phyloP scores from a whole-genome alignment of 495 filamentous ascomycete genomes.

The Neurospora sp. region DNA sequence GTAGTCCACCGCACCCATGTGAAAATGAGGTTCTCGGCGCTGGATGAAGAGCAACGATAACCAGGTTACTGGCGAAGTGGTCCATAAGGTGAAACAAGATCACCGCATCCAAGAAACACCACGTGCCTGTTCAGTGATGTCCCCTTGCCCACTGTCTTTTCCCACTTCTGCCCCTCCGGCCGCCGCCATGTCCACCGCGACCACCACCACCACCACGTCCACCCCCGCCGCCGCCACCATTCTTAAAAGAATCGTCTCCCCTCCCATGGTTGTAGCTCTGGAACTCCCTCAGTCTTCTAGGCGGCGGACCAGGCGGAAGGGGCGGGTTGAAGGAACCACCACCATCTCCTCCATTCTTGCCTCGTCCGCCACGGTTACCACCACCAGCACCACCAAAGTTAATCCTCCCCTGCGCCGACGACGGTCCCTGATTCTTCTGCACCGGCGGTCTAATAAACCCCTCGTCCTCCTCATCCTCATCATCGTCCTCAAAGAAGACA shows the following conservation, averaged over 20 bases:
- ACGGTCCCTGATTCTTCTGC: slow-evolving; percentile 5
- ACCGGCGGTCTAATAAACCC: slow-evolving; percentile 28
- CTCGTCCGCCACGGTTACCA: background rate
- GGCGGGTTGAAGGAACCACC: slow-evolving; percentile 4
- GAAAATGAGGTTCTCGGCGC: background rate
- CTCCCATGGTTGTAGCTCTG: background rate
- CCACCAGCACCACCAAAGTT: slow-evolving; percentile 19
- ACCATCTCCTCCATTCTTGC: background rate
- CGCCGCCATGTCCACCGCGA: background rate
- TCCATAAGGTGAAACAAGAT: background rate
- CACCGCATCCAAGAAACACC: background rate
- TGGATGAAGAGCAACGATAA: background rate
- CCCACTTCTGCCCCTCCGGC: background rate
- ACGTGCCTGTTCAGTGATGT: background rate
- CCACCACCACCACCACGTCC: background rate
- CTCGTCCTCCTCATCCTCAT: slow-evolving; percentile 34
- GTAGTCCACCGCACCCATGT: background rate
- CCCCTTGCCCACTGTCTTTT: background rate
- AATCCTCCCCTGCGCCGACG: slow-evolving; percentile 13
- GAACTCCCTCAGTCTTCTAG: background rate
- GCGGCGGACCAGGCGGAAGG: slow-evolving; percentile 13
- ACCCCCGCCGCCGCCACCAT: background rate
- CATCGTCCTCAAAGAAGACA: slow-evolving; percentile 28
- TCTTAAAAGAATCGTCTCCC: background rate
- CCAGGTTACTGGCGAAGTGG: background rate